These are phyloP conservation scores for Gyromitra esculenta DNA, from an alignment of 2,329 filamentous ascomycete genomes.

Conservation along the genomic window DNA sequence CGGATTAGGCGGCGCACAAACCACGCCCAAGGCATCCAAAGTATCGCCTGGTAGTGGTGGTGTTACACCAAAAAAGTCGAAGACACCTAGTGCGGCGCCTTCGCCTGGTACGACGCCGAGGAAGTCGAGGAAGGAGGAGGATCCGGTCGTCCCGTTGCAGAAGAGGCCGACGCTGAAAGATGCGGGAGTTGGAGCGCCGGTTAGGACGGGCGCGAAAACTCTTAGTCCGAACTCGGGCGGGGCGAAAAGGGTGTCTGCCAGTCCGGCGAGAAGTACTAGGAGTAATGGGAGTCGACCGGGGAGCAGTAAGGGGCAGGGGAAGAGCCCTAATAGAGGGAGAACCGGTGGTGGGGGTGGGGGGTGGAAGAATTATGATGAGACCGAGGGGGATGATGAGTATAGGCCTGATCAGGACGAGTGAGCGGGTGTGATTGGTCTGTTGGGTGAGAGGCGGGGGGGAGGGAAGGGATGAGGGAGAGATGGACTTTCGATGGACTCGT, in stretches of 20 bases:
- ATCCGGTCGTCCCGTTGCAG: background rate
- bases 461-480: background rate
- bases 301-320: slow-evolving; percentile 38
- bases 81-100: background rate
- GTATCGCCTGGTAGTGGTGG: too few species aligned
- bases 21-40: background rate
- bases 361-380: slow-evolving; percentile 37
- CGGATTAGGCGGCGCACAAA: background rate
- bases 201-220: background rate
- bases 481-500: slow-evolving; percentile 27
- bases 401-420: slow-evolving; percentile 28
- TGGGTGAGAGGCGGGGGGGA: background rate
- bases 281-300: slow-evolving; percentile 23
- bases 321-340: slow-evolving; percentile 8
- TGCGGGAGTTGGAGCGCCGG: background rate
- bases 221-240: background rate
- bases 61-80: slow-evolving; percentile 11
- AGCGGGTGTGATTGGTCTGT: background rate
- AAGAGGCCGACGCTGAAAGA: slow-evolving; percentile 24
- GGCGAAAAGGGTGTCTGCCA: slow-evolving; percentile 2
- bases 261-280: slow-evolving; percentile 7
- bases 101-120: background rate
- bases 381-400: slow-evolving; percentile 40
- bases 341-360: background rate
- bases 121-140: slow-evolving; percentile 14